Base-by-base conservation (phyloP, 345 rosid species). In the Eucalyptus tenuipes region DNA sequence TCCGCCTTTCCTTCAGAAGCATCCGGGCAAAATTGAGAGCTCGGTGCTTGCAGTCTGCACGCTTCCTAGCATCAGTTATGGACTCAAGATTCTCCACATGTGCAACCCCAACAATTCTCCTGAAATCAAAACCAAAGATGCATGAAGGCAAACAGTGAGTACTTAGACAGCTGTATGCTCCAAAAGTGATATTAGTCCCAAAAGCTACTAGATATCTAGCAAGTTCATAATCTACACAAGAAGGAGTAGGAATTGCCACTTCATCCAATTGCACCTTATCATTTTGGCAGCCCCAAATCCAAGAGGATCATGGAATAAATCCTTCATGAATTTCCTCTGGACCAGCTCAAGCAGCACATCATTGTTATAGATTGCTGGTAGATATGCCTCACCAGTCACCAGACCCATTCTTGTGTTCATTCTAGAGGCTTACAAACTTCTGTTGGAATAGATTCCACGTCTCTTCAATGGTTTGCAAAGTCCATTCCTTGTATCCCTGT, bases 21-120 rank as follows among this genome's bases (percentile, higher is more conserved):
- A 88, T 90, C 92, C 95, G 96, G 82, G 93, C 98, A 55, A 95
- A 88, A 86, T 94, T 92, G 3, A 98, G 97, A 40, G 99, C 99
- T 84, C 49, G 92, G 85, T 91, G 91, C 93, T 98, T 99, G 48
- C 99, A 96, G 75, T 87, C 71, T 50, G 99, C 98, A 87, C 98
- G 91, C 88, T 81, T 91, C 87, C 93, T 79, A 57, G 92, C 93
- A 42, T 97, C 96, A 80, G 87, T 86, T 44, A 98, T 98, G 49
- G 98, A 97, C 92, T 97, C 99, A 86, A 98, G 95, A 94, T 98
- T 98, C 90, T 98, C 99, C 47, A 98, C 97, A 93, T 97, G 99
- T 15, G 98, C 97, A 68, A 98, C 99, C 75, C 99, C 99, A 20
- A 97, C 98, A 85, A 98, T 95, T 93, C 99, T 95, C 97, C 97